Base-by-base conservation (phyloP, 1,139 yeast genomes). In the Saccharomyces hybrid region DNA sequence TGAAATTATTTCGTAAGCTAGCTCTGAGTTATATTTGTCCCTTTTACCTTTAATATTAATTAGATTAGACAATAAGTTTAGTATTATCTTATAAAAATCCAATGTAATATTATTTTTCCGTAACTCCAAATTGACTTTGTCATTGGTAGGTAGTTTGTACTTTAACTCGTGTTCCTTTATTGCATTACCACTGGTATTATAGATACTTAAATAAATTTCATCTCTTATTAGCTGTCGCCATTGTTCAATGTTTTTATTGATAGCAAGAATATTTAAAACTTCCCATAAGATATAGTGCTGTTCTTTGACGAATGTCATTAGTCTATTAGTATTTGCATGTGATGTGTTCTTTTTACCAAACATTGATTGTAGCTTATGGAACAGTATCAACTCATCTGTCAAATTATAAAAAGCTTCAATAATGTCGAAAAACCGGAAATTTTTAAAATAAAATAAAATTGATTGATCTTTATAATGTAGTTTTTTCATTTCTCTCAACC, bases 361-460 rank as follows among this genome's bases (percentile, higher is more conserved):
- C 13, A 38, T 16, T 16, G n/a, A 9, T 16, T 38, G 16, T 28
- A 84, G 65, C 62, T 82, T 83, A 67, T 73, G 80, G 47, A 83
- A 69, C 29, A 84, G 69, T 41, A 78, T 70, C 20, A 81, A 62
- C 66, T 85, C 90, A 68, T 85, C 90, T 62, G 79, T 79, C 32
- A 83, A 64, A 3, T 84, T 81, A 68, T 84, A 84, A 9, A 38
- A 16, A 1, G 23, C 2, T 38, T 38, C 25, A 3, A 38, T 16
- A 16, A 38, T 9, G 23, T 38, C 25, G 16, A 13, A 9, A 38
- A 38, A 38, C 44, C 16, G 23, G 25, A 38, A 16, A 9, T 16
- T 16, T 38, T 16, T 20, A 16, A 2, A 20, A 16, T 9, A 38
- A 2, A 16, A 16, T 9, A 7, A 16, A 16, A 38, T 4, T 16